A percentile compares a stretch with the other conserved stretches of the same genome.
These are phyloP conservation scores for Cystoisospora suis DNA, from an alignment of 169 alveolate species.

Conservation along the genomic window DNA sequence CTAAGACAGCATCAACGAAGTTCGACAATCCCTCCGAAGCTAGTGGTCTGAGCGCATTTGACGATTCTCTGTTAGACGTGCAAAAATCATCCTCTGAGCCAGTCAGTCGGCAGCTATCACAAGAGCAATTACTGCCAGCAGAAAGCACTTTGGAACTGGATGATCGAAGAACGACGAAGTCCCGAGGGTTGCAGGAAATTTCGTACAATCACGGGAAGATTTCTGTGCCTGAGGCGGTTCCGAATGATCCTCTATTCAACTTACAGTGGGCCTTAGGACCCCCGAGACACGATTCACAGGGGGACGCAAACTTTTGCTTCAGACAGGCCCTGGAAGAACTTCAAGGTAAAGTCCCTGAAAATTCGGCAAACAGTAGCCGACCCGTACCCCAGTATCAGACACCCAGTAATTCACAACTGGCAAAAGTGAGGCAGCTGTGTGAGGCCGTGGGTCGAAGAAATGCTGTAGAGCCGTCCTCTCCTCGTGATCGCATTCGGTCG, in stretches of 20 bases:
- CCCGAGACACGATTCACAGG: not conserved
- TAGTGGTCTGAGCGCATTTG: too few species aligned
- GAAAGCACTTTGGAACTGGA: not conserved
- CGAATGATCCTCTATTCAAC: constrained; percentile 51
- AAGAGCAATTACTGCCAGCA: not conserved
- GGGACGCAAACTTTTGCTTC: not conserved
- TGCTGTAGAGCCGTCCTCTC: too few species aligned
- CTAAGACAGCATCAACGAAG: too few species aligned
- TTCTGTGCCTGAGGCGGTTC: too few species aligned
- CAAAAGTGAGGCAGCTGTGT: constrained; percentile 40
- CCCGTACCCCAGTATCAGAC: not conserved
- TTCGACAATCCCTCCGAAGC: too few species aligned
- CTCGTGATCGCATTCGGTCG: not conserved
- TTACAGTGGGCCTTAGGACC: constrained; percentile 60
- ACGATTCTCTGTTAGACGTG: too few species aligned
- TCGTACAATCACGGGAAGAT: too few species aligned
- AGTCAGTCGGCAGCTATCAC: not conserved
- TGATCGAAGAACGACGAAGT: not conserved
- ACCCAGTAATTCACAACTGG: constrained; percentile 19
- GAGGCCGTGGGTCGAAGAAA: not conserved
- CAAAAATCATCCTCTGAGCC: too few species aligned
- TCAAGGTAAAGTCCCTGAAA: not conserved
- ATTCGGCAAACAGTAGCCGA: not conserved
- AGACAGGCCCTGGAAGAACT: constrained; percentile 10
- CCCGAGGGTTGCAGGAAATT: too few species aligned